Evolutionary conservation across 2,329 filamentous ascomycete genomes (phyloP).

Genomic region (Seiridium cupressi): DNA sequence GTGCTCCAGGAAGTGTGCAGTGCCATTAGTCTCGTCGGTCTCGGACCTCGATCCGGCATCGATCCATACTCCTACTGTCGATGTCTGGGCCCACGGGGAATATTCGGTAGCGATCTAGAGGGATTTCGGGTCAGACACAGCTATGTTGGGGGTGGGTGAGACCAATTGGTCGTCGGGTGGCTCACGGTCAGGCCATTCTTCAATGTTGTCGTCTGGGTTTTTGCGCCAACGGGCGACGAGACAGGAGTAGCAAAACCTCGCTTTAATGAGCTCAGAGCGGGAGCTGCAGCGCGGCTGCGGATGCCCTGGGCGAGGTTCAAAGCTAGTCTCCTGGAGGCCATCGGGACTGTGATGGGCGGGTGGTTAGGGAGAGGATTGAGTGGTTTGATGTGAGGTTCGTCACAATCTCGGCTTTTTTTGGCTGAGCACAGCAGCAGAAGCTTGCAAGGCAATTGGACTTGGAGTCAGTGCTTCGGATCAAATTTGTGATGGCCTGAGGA

Average conservation of each 20-base stretch:
- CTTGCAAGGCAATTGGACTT: neutral
- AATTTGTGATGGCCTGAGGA: conserved; percentile 21
- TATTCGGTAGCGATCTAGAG: conserved; percentile 92
- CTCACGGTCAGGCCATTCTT: conserved; percentile 95
- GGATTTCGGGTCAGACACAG: conserved; percentile 19
- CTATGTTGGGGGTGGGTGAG: conserved; percentile 3
- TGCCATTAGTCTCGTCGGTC: conserved; percentile 98
- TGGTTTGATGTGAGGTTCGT: conserved; percentile 46
- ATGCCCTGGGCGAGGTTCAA: conserved; percentile 89
- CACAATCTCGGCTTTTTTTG: conserved; percentile 17
- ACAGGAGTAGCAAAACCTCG: conserved; percentile 91
- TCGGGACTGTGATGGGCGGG: conserved; percentile 44
- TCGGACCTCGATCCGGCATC: conserved; percentile 97
- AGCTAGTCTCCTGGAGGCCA: conserved; percentile 97
- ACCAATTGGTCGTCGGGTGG: conserved; percentile 25
- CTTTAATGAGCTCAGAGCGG: conserved; percentile 72
- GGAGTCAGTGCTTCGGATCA: conserved; percentile 1
- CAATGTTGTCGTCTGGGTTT: conserved; percentile 94
- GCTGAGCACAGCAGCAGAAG: conserved; percentile 4
- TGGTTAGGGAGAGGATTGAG: conserved; percentile 47
- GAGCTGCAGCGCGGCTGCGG: conserved; percentile 82
- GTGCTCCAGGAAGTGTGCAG: conserved; percentile 99
- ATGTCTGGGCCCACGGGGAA: conserved; percentile 97
- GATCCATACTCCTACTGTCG: conserved; percentile 98
- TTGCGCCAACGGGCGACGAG: conserved; percentile 58